These are phyloP conservation scores for Aspergillus sclerotioniger DNA, from an alignment of 495 filamentous ascomycete species.

Conservation along the genomic window DNA sequence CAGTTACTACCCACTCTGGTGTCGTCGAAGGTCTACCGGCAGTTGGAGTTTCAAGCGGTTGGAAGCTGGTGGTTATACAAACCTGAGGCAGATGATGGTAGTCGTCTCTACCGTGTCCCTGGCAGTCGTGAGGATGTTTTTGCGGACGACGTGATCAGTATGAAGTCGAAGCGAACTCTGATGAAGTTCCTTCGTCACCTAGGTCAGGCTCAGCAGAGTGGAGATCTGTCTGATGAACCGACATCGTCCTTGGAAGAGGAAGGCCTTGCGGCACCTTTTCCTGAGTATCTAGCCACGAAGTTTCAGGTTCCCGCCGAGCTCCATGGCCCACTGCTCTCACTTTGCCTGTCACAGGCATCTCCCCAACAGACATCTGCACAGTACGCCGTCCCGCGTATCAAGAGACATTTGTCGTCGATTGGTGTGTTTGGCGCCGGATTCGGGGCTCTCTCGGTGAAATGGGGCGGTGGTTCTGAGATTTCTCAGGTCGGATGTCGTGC, in stretches of 20 bases:
- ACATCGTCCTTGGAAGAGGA: slow-evolving; percentile 21
- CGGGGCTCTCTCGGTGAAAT: slow-evolving; percentile 81
- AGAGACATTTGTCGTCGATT: slow-evolving; percentile 80
- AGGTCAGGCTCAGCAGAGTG: slow-evolving; percentile 31
- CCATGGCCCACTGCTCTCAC: slow-evolving; percentile 69
- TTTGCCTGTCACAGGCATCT: slow-evolving; percentile 69
- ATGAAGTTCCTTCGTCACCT: slow-evolving; percentile 83
- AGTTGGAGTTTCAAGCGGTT: slow-evolving; percentile 90
- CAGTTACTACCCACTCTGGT: slow-evolving; percentile 72
- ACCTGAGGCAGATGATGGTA: background rate
- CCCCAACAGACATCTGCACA: slow-evolving; percentile 58
- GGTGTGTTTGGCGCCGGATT: slow-evolving; percentile 85
- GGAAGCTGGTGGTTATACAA: slow-evolving; percentile 87
- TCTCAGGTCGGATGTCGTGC: slow-evolving; percentile 90
- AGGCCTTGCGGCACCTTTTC: slow-evolving; percentile 49
- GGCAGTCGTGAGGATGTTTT: slow-evolving; percentile 87
- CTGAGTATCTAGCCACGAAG: slow-evolving; percentile 61
- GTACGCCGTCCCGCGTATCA: slow-evolving; percentile 65
- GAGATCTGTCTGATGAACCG: slow-evolving; percentile 30
- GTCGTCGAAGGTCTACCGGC: slow-evolving; percentile 80
- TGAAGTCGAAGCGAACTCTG: slow-evolving; percentile 72
- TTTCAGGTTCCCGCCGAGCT: slow-evolving; percentile 73
- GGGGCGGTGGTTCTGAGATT: slow-evolving; percentile 90
- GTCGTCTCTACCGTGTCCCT: slow-evolving; percentile 61
- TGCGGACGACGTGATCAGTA: slow-evolving; percentile 64